Conservation (phyloP, 192 early-diverging fungal species). For the Backusella tarrabulga region DNA sequence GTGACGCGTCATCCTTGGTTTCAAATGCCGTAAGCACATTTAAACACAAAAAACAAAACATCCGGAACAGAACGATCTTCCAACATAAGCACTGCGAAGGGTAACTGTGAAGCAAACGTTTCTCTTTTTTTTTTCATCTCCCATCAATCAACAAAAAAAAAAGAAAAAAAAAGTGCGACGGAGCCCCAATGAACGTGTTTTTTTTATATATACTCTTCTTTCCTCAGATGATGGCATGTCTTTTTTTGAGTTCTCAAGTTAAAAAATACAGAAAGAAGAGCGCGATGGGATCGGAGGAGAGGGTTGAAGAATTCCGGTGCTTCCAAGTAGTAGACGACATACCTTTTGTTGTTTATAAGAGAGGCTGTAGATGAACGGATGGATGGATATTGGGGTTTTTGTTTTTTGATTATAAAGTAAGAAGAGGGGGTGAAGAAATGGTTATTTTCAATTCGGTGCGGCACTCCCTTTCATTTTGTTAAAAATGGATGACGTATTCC, state of each 20-base stretch:
- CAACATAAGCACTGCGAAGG: neutral
- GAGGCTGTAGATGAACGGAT: neutral
- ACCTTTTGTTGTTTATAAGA: slow-evolving; percentile 11
- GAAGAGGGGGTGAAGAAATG: slow-evolving; percentile 3
- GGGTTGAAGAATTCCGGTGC: slow-evolving; percentile 4
- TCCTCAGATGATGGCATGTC: neutral
- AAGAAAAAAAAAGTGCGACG: neutral
- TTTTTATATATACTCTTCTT: neutral
- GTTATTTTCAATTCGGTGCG: neutral
- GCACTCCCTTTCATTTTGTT: neutral
- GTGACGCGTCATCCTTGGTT: slow-evolving; percentile 4
- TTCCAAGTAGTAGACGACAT: slow-evolving; percentile 19
- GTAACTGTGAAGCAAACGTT: neutral
- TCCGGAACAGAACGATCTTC: neutral
- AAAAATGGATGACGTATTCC: neutral
- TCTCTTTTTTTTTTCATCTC: slow-evolving; percentile 2
- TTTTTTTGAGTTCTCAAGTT: slow-evolving; percentile 8
- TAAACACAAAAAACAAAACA: neutral
- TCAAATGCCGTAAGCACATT: neutral
- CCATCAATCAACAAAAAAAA: neutral
- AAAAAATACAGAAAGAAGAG: slow-evolving; percentile 8
- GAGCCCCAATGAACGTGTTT: neutral
- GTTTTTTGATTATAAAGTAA: neutral
- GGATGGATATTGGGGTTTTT: slow-evolving; percentile 5
- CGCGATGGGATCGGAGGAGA: neutral